Base-by-base conservation (phyloP, 345 rosid genomes). In the Alliaria petiolata region DNA sequence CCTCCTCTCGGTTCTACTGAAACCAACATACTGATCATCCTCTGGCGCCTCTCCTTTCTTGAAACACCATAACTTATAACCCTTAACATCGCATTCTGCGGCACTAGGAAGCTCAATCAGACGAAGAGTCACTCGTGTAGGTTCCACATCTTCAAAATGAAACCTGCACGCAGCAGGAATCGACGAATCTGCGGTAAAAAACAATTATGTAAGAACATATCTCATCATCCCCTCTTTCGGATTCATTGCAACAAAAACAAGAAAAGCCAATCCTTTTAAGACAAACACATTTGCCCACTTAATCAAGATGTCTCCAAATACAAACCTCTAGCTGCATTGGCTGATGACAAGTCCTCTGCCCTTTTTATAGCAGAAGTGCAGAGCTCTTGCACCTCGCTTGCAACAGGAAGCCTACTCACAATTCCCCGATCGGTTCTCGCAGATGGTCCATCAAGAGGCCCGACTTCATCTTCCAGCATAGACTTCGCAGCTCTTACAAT, bases 61-160 rank as follows among this genome's bases (percentile, higher is more conserved):
- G 54, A 82, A 81, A 77, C 79, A 92, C 98, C 99, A 95, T 70
- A 95, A 88, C 82, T 90, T 95, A 74, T 92, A 92, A 52, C 99
- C 98, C 70, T 81, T 83, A 17, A 95, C 81, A 64, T 80, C 83
- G 38, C 69, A 60, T 30, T 85, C 81, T 54, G 74, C 61, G 16
- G 71, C 65, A 33, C 69, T 71, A 39, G 95, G 79, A 47, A 82
- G 63, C 71, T 90, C 99, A 71, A 95, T 78, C 63, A 95, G 56
- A 70, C 83, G 76, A 70, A 92, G 80, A 34, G 81, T 76, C 60
- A 90, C 88, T 46, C 85, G 81, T 14, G 85, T 83, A 0, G 95
- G 64, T 10, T 72, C 82, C 71, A 90, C 81, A 83, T 92, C 92
- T 82, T 95, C 98, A 73, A 95, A 92, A 34, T 84, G 69, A 77